These are phyloP conservation scores for Polysphondylium violaceum DNA, from an alignment of 78 protist species.

Conservation along the genomic window DNA sequence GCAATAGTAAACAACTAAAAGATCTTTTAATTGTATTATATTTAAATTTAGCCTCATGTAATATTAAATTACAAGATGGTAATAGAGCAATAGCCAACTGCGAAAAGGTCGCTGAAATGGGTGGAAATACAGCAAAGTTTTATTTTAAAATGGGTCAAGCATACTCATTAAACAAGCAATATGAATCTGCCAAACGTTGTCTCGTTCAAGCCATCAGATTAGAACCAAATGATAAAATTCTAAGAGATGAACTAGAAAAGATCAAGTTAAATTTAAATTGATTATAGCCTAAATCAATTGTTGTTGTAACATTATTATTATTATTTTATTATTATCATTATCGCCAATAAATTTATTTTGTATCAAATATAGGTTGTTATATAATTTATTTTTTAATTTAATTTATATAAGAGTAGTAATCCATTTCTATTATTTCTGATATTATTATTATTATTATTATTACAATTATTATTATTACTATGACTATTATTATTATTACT, in stretches of 20 bases:
- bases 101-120: constrained; percentile 52
- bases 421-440: too few species aligned
- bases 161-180: constrained; percentile 60
- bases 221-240: constrained; percentile 44
- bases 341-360: too few species aligned
- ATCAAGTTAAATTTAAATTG: too few species aligned
- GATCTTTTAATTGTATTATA: constrained; percentile 55
- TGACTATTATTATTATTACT: constrained; percentile 10
- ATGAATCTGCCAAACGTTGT: constrained; percentile 55
- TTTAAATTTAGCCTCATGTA: constrained; percentile 56
- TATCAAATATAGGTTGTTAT: too few species aligned
- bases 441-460: not conserved
- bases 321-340: too few species aligned
- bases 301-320: too few species aligned
- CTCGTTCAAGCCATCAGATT: constrained; percentile 70
- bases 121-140: constrained; percentile 58
- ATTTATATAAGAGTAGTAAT: too few species aligned
- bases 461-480: not conserved
- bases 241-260: constrained; percentile 63
- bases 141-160: constrained; percentile 75
- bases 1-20: not conserved
- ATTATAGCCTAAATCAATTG: too few species aligned
- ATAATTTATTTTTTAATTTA: too few species aligned
- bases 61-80: constrained; percentile 67
- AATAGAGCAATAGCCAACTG: constrained; percentile 52